A percentile compares a stretch with the other conserved stretches of the same genome.
These are phyloP conservation scores for Hortaea sp. DNA, from an alignment of 2,329 filamentous ascomycete species.

Conservation along the genomic window DNA sequence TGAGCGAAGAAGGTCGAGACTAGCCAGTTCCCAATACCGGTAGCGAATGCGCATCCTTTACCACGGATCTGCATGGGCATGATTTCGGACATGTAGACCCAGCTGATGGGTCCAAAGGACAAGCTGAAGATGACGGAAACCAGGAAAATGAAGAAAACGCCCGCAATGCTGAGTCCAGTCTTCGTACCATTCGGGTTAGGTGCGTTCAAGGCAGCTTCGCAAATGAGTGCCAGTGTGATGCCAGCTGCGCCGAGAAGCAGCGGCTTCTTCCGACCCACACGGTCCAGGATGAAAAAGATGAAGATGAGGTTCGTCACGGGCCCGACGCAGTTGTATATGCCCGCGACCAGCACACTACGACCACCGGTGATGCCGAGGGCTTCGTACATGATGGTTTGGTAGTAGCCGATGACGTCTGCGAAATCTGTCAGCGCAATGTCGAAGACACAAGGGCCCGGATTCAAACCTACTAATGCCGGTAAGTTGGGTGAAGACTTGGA, in stretches of 20 bases:
- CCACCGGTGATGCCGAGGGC: constrained; percentile 46
- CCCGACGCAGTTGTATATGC: constrained; percentile 52
- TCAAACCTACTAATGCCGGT: constrained; percentile 41
- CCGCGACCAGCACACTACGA: constrained; percentile 45
- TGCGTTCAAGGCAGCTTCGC: constrained; percentile 50
- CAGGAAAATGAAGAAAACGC: constrained; percentile 56
- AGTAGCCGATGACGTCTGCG: constrained; percentile 51
- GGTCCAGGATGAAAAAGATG: constrained; percentile 47
- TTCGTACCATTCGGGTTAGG: constrained; percentile 34
- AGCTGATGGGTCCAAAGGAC: constrained; percentile 50
- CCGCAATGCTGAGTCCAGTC: constrained; percentile 45
- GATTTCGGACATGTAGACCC: constrained; percentile 56
- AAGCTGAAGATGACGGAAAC: constrained; percentile 51
- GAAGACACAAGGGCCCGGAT: no score
- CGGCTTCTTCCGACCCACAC: constrained; percentile 42
- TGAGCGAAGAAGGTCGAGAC: constrained; percentile 51
- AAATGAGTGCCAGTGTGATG: constrained; percentile 48
- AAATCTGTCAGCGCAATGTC: no score
- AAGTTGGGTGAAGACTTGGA: constrained; percentile 58
- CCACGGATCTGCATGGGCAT: constrained; percentile 38
- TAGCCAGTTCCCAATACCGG: constrained; percentile 49
- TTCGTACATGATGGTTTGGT: constrained; percentile 50
- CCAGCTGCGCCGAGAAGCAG: constrained; percentile 44
- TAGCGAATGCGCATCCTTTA: constrained; percentile 48
- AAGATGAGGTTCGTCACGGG: constrained; percentile 50